A percentile compares a stretch with the other conserved stretches of the same genome.
phyloP scores from a whole-genome alignment of 805 yeast genomes.

The Ogataea populi-albae region DNA sequence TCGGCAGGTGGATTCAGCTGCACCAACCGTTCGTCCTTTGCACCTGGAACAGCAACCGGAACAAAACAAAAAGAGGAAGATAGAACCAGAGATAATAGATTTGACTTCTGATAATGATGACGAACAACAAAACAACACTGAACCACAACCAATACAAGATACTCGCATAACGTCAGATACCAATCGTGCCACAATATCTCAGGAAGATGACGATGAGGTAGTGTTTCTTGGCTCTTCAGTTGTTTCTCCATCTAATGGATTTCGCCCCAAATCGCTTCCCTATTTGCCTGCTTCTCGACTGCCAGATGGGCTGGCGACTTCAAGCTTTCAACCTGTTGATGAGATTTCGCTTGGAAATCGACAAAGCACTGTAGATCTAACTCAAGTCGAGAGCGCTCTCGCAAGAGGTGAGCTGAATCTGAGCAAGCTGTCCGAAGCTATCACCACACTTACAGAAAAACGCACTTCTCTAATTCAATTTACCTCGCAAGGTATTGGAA shows the following conservation, averaged over 20 bases:
- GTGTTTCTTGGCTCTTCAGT: conserved; percentile 14
- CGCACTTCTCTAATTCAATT: conserved; percentile 13
- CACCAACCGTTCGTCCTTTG: too few relatives aligned
- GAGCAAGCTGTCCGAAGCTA: conserved; percentile 7
- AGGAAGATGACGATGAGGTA: conserved; percentile 13
- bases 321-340: too few relatives aligned
- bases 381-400: conserved; percentile 7
- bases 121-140: conserved; percentile 1
- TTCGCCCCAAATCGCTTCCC: too few relatives aligned
- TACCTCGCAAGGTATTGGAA: conserved; percentile 12
- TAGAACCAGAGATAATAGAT: conserved; percentile 12
- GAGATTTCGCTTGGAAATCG: too few relatives aligned
- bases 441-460: conserved; percentile 7
- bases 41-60: too few relatives aligned
- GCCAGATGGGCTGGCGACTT: too few relatives aligned
- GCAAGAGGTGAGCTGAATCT: conserved; percentile 7
- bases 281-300: too few relatives aligned
- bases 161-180: too few relatives aligned
- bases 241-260: too few relatives aligned
- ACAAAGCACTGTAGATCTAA: too few relatives aligned
- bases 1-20: too few relatives aligned
- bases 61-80: conserved; percentile 1
- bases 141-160: background rate
- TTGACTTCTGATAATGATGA: conserved; percentile 16
- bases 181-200: too few relatives aligned